Evolutionary conservation across 2,329 filamentous ascomycete genomes (phyloP), one percentile per base, ranked within the genome.

Genomic region (Aspergillus sp.): DNA sequence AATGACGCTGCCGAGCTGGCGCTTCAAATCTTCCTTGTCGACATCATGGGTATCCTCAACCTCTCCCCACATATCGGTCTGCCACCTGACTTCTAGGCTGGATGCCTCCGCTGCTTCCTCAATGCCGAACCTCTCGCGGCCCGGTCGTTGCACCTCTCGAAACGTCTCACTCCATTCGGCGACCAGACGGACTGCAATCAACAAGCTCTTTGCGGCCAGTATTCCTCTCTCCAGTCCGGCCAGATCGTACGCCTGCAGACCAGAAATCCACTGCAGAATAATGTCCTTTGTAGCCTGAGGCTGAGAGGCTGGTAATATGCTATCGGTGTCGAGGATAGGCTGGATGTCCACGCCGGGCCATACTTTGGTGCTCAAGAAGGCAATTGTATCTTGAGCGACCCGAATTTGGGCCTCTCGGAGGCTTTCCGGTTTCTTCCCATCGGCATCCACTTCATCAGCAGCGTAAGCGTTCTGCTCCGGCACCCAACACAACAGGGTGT

Each of bases 31-130:
- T 77, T 96, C 94, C 76, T 89, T 91, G 70, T 96, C 90, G 1
- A 99, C 95, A 81, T 99, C 95, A 78, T 99, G 95, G 28, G 93
- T 97, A 77, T 99, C 93, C 76, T 99, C 95, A 0, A 99, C 95
- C 81, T 97, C 93, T 8, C 95, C 95, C 94, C 95, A 98, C 77
- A 90, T 88, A 28, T 85, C 81, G 1, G 89, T 96, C 84, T 99
- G 95, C 89, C 92, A 97, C 65, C 87, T 84, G 15, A 97, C 91
- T 80, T 99, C 95, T 45, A 96, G 75, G 69, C 86, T 97, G 5
- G 89, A 88, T 13, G 90, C 89, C 69, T 84, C 82, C 0, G 91
- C 88, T 0, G 93, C 94, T 73, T 96, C 88, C 70, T 96, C 90
- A 12, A 96, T 88, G 0, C 91, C 90, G 72, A 96, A 97, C 36